Evolutionary conservation across 225 moss, liverwort and hornwort genomes (phyloP).

Genomic region (Polytrichum commune): DNA sequence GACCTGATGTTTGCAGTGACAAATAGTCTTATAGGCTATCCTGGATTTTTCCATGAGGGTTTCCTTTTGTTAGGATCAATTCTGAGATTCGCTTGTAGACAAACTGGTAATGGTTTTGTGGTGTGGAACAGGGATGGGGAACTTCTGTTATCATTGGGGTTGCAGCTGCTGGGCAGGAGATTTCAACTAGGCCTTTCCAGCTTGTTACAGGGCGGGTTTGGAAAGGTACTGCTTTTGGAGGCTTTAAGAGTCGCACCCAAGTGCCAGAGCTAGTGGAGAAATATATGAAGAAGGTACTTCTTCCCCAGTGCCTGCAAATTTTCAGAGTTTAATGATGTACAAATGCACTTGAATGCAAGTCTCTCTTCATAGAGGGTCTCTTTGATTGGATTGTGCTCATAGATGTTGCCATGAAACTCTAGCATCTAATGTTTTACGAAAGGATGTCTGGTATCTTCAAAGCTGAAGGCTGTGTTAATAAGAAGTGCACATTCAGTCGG

Average conservation of each 20-base stretch:
- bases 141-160: constrained; percentile 93
- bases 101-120: constrained; percentile 2
- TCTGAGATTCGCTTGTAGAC: too few species aligned
- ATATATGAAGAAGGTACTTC: constrained; percentile 76
- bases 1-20: too few species aligned
- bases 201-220: constrained; percentile 93
- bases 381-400: too few species aligned
- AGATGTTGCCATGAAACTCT: too few species aligned
- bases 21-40: too few species aligned
- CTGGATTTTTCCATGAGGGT: too few species aligned
- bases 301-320: not conserved
- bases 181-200: constrained; percentile 94
- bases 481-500: too few species aligned
- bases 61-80: too few species aligned
- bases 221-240: constrained; percentile 99
- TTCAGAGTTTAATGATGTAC: not conserved
- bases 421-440: too few species aligned
- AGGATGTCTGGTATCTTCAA: too few species aligned
- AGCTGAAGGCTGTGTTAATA: too few species aligned
- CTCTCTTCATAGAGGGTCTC: too few species aligned
- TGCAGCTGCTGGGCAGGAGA: constrained; percentile 82
- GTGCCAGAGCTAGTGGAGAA: constrained; percentile 91
- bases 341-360: not conserved
- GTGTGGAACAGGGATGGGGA: constrained; percentile 81
- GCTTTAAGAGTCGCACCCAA: constrained; percentile 92